A percentile compares a stretch with the other conserved stretches of the same genome.
phyloP scores from a whole-genome alignment of 108 stramenopile species.

The Skeletonema potamos region DNA sequence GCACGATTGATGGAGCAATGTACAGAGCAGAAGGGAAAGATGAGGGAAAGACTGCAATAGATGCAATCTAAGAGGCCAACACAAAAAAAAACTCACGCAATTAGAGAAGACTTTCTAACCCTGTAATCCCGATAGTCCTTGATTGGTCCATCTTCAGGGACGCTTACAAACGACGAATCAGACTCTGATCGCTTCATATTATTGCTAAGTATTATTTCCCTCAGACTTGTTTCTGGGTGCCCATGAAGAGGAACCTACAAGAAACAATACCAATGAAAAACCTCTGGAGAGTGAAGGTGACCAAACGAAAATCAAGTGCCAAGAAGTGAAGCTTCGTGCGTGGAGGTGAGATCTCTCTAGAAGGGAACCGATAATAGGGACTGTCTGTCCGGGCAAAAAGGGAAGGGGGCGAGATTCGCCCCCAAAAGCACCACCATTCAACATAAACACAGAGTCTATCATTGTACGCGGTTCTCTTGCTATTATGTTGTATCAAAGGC shows the following conservation, averaged over 20 bases:
- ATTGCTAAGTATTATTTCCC: not conserved
- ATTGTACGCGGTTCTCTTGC: no score
- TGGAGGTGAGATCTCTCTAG: not conserved
- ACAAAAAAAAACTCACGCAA: slow-evolving; percentile 40
- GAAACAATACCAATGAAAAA: no score
- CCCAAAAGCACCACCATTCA: no score
- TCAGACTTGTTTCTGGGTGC: not conserved
- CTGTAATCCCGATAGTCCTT: slow-evolving; percentile 47
- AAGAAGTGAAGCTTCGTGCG: not conserved
- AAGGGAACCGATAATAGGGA: not conserved
- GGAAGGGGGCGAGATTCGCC: not conserved
- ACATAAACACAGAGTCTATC: no score
- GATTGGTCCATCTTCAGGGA: slow-evolving; percentile 46
- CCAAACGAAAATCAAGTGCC: no score
- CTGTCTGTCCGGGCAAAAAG: not conserved
- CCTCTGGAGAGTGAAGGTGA: no score
- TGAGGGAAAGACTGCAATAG: no score
- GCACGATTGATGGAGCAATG: not conserved
- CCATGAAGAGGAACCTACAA: not conserved
- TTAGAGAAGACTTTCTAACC: slow-evolving; percentile 47
- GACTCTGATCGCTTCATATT: slow-evolving; percentile 36
- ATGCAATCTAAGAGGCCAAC: not conserved
- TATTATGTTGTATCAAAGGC: no score
- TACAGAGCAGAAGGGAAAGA: not conserved
- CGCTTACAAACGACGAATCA: slow-evolving; percentile 40